Base-by-base conservation (phyloP, 768 basidiomycete genomes). In the Agrocybe chaxingu region DNA sequence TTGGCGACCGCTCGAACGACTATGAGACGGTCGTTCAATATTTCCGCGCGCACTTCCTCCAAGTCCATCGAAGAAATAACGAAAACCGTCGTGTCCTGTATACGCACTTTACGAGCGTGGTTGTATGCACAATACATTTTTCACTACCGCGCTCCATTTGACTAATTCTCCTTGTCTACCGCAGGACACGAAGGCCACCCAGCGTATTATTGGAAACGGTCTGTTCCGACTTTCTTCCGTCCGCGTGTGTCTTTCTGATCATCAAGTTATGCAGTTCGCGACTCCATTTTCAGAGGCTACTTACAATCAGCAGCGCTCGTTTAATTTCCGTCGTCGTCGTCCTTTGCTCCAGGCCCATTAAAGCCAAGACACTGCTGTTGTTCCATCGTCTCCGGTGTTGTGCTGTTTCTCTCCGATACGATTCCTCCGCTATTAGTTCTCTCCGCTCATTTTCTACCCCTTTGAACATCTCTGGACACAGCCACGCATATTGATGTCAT, bases 11-110 rank as follows among this genome's bases (percentile, higher is more conserved):
- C 36, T 67, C 80, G n/a, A 92, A 92, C 62, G 86, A 85, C 59
- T 90, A 84, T 59, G 87, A 91, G 51, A 81, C 84, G 4, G 87
- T 89, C 16, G 82, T 89, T 38, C 82, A 87, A 61, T 92, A 92
- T 68, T 92, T 93, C 79, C 85, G 87, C 8, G 85, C 88, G 33
- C 91, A 92, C 59, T 93, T 93, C 70, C 70, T 89, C 52, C 89
- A 92, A 65, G 84, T 88, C 12, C 89, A 91, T 64, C 72, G 83
- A 58, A 78, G 79, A 55, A 92, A 89, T 52, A 89, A 91, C 56
- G 84, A 89, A 58, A 85, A 87, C 57, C 78, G 82, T 37, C 80
- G 89, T 45, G 86, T 87, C n/a, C 69, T 92, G 2, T 92, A 89
- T 62, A 85, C 83, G 3, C 90, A 90, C 63, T 74, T 90, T 61